Conservation (phyloP, 1,139 yeast genomes). For the Taphrina betulina region DNA sequence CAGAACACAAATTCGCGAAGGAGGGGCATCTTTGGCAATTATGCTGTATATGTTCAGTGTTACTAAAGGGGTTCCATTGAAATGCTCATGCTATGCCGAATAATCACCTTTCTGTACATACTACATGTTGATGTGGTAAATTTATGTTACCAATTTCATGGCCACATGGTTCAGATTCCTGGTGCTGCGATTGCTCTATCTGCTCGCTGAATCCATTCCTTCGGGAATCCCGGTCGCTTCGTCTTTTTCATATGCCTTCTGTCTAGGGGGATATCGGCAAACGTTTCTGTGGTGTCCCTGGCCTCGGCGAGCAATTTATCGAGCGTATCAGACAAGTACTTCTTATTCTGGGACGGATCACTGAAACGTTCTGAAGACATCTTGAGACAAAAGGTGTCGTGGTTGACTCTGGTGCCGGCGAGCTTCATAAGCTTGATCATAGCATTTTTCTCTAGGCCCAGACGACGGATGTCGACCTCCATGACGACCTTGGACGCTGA, state of each 20-base stretch:
- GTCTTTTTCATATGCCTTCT: conserved; percentile 61
- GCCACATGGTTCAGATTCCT: neutral
- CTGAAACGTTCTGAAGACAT: conserved; percentile 64
- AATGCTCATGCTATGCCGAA: no score
- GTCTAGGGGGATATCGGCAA: conserved; percentile 78
- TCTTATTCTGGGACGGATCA: conserved; percentile 83
- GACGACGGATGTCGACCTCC: conserved; percentile 54
- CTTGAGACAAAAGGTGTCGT: conserved; percentile 56
- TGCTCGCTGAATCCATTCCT: conserved; percentile 55
- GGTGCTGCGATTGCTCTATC: conserved; percentile 2
- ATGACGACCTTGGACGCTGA: conserved; percentile 70
- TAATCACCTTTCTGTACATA: no score
- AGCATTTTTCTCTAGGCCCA: conserved; percentile 55
- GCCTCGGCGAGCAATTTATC: conserved; percentile 62
- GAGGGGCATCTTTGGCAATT: no score
- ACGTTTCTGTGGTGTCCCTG: conserved; percentile 62
- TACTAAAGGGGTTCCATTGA: no score
- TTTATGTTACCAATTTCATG: no score
- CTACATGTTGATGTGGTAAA: no score
- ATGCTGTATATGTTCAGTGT: no score
- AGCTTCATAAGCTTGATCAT: conserved; percentile 74
- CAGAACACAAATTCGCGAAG: no score
- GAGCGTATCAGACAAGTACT: conserved; percentile 65
- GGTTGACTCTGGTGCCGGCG: conserved; percentile 76
- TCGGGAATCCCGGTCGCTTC: conserved; percentile 62